Evolutionary conservation across 2,329 filamentous ascomycete species (phyloP).

Genomic region (Fusarium neocosmosporiellum): DNA sequence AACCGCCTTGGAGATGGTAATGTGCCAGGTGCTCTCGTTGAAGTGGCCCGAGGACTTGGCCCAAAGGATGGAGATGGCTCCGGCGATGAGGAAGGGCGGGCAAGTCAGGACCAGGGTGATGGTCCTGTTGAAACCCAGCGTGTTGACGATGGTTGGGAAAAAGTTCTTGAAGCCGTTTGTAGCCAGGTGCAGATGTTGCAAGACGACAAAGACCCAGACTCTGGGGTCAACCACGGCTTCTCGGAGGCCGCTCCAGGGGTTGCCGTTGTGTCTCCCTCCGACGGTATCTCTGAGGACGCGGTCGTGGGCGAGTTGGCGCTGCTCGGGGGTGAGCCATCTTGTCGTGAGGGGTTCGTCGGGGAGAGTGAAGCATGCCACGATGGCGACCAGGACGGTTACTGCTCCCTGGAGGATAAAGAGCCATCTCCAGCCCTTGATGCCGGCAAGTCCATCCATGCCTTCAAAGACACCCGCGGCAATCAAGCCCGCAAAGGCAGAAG

Average conservation of each 20-base stretch:
- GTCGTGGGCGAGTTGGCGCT: constrained; percentile 31
- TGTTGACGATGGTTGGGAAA: constrained; percentile 34
- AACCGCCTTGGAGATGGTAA: constrained; percentile 53
- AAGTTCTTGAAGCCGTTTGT: constrained; percentile 56
- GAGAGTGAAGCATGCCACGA: constrained; percentile 40
- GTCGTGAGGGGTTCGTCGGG: constrained; percentile 55
- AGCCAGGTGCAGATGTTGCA: constrained; percentile 62
- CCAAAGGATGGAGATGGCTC: constrained; percentile 10
- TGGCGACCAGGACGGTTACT: constrained; percentile 40
- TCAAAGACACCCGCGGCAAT: constrained; percentile 56
- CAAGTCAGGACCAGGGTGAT: constrained; percentile 41
- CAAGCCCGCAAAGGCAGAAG: constrained; percentile 53
- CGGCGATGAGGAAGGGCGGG: constrained; percentile 57
- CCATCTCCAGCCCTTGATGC: constrained; percentile 43
- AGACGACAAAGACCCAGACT: constrained; percentile 59
- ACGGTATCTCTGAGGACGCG: constrained; percentile 53
- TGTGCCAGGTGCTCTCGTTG: constrained; percentile 60
- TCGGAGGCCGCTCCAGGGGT: constrained; percentile 54
- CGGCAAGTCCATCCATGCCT: constrained; percentile 31
- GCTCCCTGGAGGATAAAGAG: constrained; percentile 74
- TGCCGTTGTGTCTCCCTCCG: constrained; percentile 52
- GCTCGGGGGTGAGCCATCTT: constrained; percentile 54
- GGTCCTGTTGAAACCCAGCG: constrained; percentile 38
- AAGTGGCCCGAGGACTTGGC: constrained; percentile 54
- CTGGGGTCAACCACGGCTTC: constrained; percentile 56